Conservation (phyloP, 352 stramenopile species). For the Phytophthora palmivora region DNA sequence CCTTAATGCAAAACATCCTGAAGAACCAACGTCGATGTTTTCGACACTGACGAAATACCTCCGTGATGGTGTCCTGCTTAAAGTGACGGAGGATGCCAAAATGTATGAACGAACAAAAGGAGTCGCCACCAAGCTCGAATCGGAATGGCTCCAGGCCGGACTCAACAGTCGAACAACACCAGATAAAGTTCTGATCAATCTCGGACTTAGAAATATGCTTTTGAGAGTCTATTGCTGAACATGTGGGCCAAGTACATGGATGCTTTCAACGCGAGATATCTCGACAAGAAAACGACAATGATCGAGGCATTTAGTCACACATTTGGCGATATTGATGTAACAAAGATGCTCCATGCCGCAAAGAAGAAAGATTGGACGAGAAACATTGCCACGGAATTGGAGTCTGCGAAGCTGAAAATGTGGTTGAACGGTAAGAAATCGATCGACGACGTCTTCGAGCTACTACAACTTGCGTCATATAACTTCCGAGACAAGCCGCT, state of each 20-base stretch:
- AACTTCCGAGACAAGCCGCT: background rate
- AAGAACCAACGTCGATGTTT: too few relatives aligned
- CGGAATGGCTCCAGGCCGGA: too few relatives aligned
- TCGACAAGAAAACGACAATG: too few relatives aligned
- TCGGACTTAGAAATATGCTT: background rate
- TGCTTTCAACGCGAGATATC: too few relatives aligned
- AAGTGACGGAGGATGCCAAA: too few relatives aligned
- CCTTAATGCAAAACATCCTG: too few relatives aligned
- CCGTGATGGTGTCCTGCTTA: too few relatives aligned
- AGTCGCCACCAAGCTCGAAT: too few relatives aligned
- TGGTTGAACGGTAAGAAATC: background rate
- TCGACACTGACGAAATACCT: too few relatives aligned
- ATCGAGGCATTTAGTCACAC: too few relatives aligned
- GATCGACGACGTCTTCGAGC: background rate
- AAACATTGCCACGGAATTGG: conserved; percentile 4
- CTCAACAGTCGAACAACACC: background rate
- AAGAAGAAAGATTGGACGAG: background rate
- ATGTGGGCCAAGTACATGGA: background rate
- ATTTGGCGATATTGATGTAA: background rate
- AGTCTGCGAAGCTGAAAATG: background rate
- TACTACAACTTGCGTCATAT: background rate
- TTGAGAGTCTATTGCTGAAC: background rate
- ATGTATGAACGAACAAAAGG: too few relatives aligned
- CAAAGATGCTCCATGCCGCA: conserved; percentile 1
- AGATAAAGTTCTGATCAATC: background rate